Evolutionary conservation across 306 rosid species (phyloP).

Genomic region (Arachis hypogaea): DNA sequence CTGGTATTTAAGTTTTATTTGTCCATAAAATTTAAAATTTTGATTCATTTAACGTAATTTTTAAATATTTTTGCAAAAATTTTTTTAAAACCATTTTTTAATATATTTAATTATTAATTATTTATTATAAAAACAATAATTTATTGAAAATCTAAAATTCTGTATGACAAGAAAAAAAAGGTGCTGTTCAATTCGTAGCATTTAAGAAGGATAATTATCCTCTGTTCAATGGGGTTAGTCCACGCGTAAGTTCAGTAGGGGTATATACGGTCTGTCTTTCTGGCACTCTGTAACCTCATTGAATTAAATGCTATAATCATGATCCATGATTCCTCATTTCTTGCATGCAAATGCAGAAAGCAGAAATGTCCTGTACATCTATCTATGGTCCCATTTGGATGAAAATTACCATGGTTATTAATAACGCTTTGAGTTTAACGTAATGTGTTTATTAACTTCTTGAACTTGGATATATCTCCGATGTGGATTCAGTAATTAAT

Average conservation of each 20-base stretch:
- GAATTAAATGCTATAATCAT: slow-evolving; percentile 38
- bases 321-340: slow-evolving; percentile 34
- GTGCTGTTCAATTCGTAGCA: not conserved
- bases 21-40: no score
- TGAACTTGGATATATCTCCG: no score
- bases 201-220: slow-evolving; percentile 16
- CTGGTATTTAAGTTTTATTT: no score
- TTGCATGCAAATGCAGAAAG: slow-evolving; percentile 41
- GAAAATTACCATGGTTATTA: not conserved
- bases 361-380: slow-evolving; percentile 9
- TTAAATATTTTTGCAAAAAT: no score
- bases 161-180: no score
- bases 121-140: no score
- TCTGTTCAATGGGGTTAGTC: slow-evolving; percentile 39
- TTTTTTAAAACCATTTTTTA: no score
- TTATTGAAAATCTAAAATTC: no score
- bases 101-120: no score
- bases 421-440: not conserved
- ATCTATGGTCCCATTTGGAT: slow-evolving; percentile 26
- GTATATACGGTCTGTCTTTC: slow-evolving; percentile 1
- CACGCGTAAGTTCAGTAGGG: slow-evolving; percentile 43
- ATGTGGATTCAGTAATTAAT: no score
- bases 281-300: slow-evolving; percentile 34
- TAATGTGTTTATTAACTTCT: no score
- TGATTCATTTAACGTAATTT: no score